Percentiles rank a stretch among this genome's conserved stretches.
phyloP scores from a whole-genome alignment of 345 rosid genomes.

The Turnera subulata region DNA sequence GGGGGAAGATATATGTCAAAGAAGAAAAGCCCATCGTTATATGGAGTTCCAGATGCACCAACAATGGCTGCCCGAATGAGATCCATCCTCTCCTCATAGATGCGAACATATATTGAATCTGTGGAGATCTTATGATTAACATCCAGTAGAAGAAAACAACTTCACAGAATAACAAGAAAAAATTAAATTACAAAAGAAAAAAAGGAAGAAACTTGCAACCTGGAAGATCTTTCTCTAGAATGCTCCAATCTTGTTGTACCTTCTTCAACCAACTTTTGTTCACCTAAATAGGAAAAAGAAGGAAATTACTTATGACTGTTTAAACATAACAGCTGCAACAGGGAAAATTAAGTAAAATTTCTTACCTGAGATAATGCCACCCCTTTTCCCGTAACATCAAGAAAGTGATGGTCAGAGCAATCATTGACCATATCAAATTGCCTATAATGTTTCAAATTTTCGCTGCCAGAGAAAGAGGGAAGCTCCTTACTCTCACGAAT shows the following conservation, averaged over 20 bases:
- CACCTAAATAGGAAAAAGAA: slow-evolving; percentile 35
- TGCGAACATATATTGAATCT: slow-evolving; percentile 81
- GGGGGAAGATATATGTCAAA: slow-evolving; percentile 84
- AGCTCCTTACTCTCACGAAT: slow-evolving; percentile 21
- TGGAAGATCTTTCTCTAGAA: slow-evolving; percentile 67
- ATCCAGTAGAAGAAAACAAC: slow-evolving; percentile 3
- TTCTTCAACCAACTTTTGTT: slow-evolving; percentile 73
- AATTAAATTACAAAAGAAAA: background rate
- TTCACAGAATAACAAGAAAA: background rate
- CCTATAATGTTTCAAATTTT: slow-evolving; percentile 29
- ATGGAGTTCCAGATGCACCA: slow-evolving; percentile 88
- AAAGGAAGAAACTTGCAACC: slow-evolving; percentile 43
- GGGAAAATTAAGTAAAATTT: slow-evolving; percentile 16
- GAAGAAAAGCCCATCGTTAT: slow-evolving; percentile 89
- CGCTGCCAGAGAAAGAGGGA: slow-evolving; percentile 14
- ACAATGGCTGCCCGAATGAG: slow-evolving; percentile 76
- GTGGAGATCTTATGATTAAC: slow-evolving; percentile 10
- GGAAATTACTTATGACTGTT: slow-evolving; percentile 7
- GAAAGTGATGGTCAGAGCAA: slow-evolving; percentile 82
- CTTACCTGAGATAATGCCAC: slow-evolving; percentile 58
- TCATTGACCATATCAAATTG: slow-evolving; percentile 74
- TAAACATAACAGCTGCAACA: background rate
- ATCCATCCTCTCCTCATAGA: slow-evolving; percentile 83
- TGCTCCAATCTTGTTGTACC: slow-evolving; percentile 91
- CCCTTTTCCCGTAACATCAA: slow-evolving; percentile 38